A percentile compares a stretch with the other conserved stretches of the same genome.
These are phyloP conservation scores for Apiotrichum sp. DNA, from an alignment of 1,284 basidiomycete species.

Conservation along the genomic window DNA sequence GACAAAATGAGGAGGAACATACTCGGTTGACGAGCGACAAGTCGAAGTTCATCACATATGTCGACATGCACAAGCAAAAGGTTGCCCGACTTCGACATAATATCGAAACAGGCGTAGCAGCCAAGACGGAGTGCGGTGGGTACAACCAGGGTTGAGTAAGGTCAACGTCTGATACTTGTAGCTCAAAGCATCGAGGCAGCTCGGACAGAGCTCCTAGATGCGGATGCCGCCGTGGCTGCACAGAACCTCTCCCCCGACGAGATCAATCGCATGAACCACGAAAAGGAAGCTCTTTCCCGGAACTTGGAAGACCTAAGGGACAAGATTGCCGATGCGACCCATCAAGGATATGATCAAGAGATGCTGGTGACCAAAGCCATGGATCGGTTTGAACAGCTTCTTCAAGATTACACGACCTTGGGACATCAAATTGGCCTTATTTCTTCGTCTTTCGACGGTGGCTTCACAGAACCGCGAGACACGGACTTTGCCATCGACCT, in stretches of 20 bases:
- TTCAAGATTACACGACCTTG: constrained; percentile 66
- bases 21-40: constrained; percentile 41
- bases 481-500: constrained; percentile 67
- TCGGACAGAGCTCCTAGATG: constrained; percentile 55
- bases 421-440: constrained; percentile 65
- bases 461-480: background rate
- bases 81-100: constrained; percentile 37
- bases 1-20: constrained; percentile 40
- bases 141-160: background rate
- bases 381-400: constrained; percentile 67
- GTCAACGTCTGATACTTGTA: background rate
- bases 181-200: constrained; percentile 3
- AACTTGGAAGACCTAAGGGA: constrained; percentile 66
- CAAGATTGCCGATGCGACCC: constrained; percentile 65
- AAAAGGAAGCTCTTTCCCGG: constrained; percentile 65
- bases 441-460: constrained; percentile 36
- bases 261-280: constrained; percentile 75
- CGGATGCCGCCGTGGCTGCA: constrained; percentile 61
- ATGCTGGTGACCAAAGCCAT: constrained; percentile 69
- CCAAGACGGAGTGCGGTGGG: constrained; percentile 34
- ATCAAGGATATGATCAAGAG: constrained; percentile 65
- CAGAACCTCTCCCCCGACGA: constrained; percentile 83
- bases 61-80: constrained; percentile 40
- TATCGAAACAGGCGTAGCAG: constrained; percentile 24
- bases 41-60: constrained; percentile 41